Base-by-base conservation (phyloP, 208 protist species). In the Endotrypanum monterogeii region DNA sequence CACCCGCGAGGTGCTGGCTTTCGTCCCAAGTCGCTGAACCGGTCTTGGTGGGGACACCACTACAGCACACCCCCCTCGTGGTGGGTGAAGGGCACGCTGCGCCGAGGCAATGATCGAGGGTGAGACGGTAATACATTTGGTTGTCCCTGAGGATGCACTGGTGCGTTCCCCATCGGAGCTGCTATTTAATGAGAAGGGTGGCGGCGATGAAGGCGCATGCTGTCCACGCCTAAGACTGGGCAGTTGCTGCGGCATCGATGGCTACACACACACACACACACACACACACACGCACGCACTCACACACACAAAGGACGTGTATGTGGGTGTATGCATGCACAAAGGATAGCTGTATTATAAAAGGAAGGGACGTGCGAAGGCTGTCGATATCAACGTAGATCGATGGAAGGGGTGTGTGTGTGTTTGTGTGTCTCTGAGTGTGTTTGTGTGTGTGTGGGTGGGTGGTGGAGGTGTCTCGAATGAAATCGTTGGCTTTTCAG, bases 201-300 rank as follows among this genome's bases (percentile, higher is more conserved):
- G 2, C 46, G 50, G 32, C 30, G 30, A 14, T 11, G 25, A 44
- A 5, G n/a, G 50, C 1, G 30, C 48, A 28, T 28, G 46, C 58
- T 25, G 23, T 23, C 28, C 28, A 6, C n/a, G 50, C 35, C 54
- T 39, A 41, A 73, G 68, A 14, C 6, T 12, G 32, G 68, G 68
- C n/a, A 73, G 68, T 28, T 60, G 25, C 54, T 63, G 37, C 52
- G 68, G 35, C 68, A 73, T 71, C 51, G 63, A 9, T 28, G 28
- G 2, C 18, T 14, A 28, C 54, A 23, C 16, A 28, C 54, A 57
- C 44, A 48, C 44, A 48, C 41, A 46, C 41, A 46, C 0, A 48
- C 44, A 48, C 44, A 48, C 44, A 48, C 44, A 48, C 8, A 46
- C n/a, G n/a, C n/a, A n/a, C n/a, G 35, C 20, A 8, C 28, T 4